Evolutionary conservation across 371 early-diverging fungal species (phyloP).

Genomic region (Rhizomucor miehei): DNA sequence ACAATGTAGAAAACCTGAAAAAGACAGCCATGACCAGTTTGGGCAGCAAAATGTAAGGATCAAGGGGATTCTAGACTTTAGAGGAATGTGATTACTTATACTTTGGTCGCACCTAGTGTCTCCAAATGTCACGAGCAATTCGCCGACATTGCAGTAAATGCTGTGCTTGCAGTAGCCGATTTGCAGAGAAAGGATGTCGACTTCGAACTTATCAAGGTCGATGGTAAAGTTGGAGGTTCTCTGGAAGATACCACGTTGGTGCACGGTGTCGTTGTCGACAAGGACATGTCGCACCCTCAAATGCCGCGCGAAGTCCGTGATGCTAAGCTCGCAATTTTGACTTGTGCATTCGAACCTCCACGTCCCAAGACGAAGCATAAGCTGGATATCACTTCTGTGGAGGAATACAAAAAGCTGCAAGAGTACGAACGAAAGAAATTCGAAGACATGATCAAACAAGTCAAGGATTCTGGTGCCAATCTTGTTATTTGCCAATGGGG

Average conservation of each 20-base stretch:
- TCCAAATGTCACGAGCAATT: constrained; percentile 97
- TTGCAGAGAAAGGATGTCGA: constrained; percentile 99
- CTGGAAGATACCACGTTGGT: constrained; percentile 93
- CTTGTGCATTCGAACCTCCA: constrained; percentile 99
- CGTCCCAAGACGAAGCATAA: constrained; percentile 99
- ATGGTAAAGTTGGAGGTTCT: constrained; percentile 97
- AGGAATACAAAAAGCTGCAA: constrained; percentile 97
- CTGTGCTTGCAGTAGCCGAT: constrained; percentile 97
- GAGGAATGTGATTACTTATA: too few species aligned
- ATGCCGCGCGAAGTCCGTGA: constrained; percentile 97
- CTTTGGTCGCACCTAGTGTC: constrained; percentile 65
- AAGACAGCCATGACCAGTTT: constrained; percentile 98
- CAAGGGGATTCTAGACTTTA: background rate
- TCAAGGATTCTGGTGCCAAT: constrained; percentile 98
- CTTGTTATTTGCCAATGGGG: constrained; percentile 99
- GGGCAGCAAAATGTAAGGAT: constrained; percentile 94
- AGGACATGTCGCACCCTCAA: constrained; percentile 99
- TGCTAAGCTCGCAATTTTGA: constrained; percentile 98
- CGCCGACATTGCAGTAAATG: constrained; percentile 97
- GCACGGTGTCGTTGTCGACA: constrained; percentile 98
- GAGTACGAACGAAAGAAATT: constrained; percentile 97
- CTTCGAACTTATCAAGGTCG: constrained; percentile 99
- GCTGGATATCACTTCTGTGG: constrained; percentile 96
- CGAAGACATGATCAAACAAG: constrained; percentile 94
- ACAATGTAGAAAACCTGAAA: constrained; percentile 82